Evolutionary conservation across 192 early-diverging fungal species (phyloP).

Genomic region (Podila epicladia): DNA sequence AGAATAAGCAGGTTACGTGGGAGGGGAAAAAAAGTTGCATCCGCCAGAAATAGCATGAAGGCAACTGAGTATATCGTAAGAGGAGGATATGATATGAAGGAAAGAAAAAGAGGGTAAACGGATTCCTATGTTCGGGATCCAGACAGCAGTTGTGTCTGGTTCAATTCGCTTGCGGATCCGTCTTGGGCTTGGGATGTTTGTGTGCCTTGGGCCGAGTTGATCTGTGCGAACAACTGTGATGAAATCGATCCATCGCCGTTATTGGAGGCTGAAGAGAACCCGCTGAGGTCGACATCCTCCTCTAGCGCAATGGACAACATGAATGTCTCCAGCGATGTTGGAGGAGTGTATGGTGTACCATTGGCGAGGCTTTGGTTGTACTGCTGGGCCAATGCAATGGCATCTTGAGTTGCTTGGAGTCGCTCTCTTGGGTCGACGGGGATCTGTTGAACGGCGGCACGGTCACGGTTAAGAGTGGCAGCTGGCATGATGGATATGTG

Average conservation of each 20-base stretch:
- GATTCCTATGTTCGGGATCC: constrained; percentile 29
- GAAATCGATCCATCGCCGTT: background rate
- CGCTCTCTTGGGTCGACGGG: background rate
- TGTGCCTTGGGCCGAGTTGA: background rate
- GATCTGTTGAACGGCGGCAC: background rate
- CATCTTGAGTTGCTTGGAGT: background rate
- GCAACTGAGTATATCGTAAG: background rate
- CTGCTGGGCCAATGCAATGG: constrained; percentile 4
- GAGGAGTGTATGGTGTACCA: constrained; percentile 1
- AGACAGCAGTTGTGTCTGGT: constrained; percentile 33
- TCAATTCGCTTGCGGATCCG: constrained; percentile 4
- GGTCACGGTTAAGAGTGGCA: background rate
- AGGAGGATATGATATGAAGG: background rate
- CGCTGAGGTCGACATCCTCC: constrained; percentile 12
- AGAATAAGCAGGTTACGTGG: no score
- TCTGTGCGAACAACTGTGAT: background rate
- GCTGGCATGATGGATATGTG: background rate
- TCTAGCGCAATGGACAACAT: constrained; percentile 31
- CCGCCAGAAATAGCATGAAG: background rate
- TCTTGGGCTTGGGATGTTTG: background rate
- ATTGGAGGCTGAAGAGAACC: constrained; percentile 22
- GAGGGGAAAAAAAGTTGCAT: background rate
- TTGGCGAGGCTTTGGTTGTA: constrained; percentile 13
- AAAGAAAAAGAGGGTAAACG: background rate
- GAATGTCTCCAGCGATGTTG: constrained; percentile 14